Conservation (phyloP, 1,139 yeast genomes). For the Geotrichum restrictum region DNA sequence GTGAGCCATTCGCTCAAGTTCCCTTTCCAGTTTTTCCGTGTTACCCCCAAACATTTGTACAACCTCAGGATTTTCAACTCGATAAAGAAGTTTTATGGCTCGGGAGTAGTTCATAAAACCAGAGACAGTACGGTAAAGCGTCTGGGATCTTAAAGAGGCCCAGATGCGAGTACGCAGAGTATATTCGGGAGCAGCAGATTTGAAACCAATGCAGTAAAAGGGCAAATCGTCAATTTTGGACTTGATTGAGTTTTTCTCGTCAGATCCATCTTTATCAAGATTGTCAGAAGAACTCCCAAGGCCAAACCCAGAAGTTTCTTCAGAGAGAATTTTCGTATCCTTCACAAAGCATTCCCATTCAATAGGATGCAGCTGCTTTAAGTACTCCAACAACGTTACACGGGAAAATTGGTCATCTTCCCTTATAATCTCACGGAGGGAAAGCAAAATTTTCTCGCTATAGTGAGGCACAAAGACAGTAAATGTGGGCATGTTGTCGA, state of each 20-base stretch:
- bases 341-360: conserved; percentile 99
- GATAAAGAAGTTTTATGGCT: conserved; percentile 92
- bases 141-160: conserved; percentile 98
- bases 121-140: conserved; percentile 95
- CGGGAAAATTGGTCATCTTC: conserved; percentile 98
- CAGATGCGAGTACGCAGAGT: conserved; percentile 97
- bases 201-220: conserved; percentile 98
- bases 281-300: conserved; percentile 31
- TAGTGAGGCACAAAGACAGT: conserved; percentile 97
- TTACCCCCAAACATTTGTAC: conserved; percentile 98
- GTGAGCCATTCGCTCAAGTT: conserved; percentile 98
- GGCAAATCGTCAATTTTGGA: conserved; percentile 95
- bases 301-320: conserved; percentile 51
- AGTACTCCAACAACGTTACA: conserved; percentile 90
- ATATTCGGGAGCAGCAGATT: conserved; percentile 98
- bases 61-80: conserved; percentile 98
- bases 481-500: conserved; percentile 98
- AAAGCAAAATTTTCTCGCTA: conserved; percentile 90
- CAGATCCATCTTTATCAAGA: conserved; percentile 51
- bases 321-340: conserved; percentile 96
- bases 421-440: conserved; percentile 94
- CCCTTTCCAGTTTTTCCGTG: conserved; percentile 90
- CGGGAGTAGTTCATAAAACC: conserved; percentile 99
- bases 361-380: conserved; percentile 95
- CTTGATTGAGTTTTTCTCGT: conserved; percentile 63